Conservation (phyloP, 2,329 filamentous ascomycete species). For the Arthrocladium fulminans region DNA sequence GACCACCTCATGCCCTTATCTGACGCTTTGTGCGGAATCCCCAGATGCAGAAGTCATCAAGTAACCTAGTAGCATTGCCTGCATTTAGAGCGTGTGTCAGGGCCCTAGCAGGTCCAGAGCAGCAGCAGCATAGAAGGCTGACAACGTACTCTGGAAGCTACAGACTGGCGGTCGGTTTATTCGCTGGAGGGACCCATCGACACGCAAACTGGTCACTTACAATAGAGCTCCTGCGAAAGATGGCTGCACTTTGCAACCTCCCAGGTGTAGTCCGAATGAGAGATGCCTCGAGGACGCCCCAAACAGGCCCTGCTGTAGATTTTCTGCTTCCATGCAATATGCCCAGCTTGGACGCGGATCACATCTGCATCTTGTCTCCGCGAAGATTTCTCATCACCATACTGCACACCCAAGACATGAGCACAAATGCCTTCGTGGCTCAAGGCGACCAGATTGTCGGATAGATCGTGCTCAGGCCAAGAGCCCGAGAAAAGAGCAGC, state of each 20-base stretch:
- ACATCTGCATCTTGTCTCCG: slow-evolving; percentile 7
- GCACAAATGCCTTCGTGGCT: slow-evolving; percentile 20
- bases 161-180: too few species aligned
- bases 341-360: background rate
- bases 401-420: slow-evolving; percentile 18
- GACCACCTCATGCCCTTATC: too few species aligned
- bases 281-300: slow-evolving; percentile 1
- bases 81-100: too few species aligned
- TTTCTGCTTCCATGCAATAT: slow-evolving; percentile 8
- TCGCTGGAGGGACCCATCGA: too few species aligned
- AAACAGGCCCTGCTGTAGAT: slow-evolving; percentile 2
- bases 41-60: too few species aligned
- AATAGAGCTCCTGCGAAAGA: background rate
- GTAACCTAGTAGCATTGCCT: too few species aligned
- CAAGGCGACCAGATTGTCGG: slow-evolving; percentile 18
- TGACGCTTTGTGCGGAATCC: too few species aligned
- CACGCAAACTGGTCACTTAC: background rate
- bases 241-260: background rate
- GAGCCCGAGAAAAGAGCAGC: slow-evolving; percentile 19
- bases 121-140: too few species aligned
- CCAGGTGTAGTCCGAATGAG: background rate
- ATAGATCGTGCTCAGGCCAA: slow-evolving; percentile 15
- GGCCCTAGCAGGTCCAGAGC: too few species aligned
- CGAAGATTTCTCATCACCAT: slow-evolving; percentile 4
- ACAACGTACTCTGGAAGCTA: too few species aligned